Conservation (phyloP, 768 basidiomycete species). For the Termitomyces sp. region DNA sequence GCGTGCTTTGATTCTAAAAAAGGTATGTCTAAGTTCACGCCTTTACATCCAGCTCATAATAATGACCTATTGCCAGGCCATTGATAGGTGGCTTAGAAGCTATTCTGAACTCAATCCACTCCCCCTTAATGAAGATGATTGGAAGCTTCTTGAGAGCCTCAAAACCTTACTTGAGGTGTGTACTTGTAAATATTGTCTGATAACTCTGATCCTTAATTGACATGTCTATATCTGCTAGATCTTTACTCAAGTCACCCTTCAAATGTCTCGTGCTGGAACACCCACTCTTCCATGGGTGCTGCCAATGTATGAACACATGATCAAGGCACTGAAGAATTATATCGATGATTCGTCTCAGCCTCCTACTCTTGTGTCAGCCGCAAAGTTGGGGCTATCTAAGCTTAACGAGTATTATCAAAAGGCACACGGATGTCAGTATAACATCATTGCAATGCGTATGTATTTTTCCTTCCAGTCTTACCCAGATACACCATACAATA, state of each 20-base stretch:
- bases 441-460: constrained; percentile 28
- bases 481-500: neutral
- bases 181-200: neutral
- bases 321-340: constrained; percentile 17
- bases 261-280: constrained; percentile 23
- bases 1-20: constrained; percentile 20
- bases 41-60: neutral
- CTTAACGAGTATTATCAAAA: constrained; percentile 24
- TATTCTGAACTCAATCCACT: neutral
- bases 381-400: constrained; percentile 24
- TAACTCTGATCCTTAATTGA: neutral
- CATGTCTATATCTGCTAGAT: constrained; percentile 16
- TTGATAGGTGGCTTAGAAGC: constrained; percentile 27
- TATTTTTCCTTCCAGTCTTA: constrained; percentile 1
- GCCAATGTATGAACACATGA: constrained; percentile 29
- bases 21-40: constrained; percentile 18
- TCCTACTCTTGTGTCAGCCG: constrained; percentile 20
- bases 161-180: constrained; percentile 21
- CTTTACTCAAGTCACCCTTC: constrained; percentile 29
- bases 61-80: constrained; percentile 22
- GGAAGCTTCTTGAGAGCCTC: constrained; percentile 20
- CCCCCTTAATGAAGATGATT: constrained; percentile 12
- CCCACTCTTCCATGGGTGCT: constrained; percentile 32
- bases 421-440: constrained; percentile 24
- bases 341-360: constrained; percentile 1